Conservation (phyloP, 2,329 filamentous ascomycete species). For the Exophiala spinifera region DNA sequence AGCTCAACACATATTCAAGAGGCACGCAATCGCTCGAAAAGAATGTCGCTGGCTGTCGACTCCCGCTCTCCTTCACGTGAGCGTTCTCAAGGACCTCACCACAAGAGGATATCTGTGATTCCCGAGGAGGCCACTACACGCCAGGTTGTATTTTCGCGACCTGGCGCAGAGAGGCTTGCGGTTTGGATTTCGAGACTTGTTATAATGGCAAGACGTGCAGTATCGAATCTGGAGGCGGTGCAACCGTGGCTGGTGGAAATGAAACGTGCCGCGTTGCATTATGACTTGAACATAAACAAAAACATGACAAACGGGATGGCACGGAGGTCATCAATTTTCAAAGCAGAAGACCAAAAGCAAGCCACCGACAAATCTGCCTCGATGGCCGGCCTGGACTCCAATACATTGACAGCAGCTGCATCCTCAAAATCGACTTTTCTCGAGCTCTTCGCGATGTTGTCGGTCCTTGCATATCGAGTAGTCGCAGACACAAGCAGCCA, state of each 20-base stretch:
- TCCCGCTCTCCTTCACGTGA: constrained; percentile 14
- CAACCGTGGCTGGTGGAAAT: constrained; percentile 13
- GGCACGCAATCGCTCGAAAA: background rate
- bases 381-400: constrained; percentile 14
- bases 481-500: constrained; percentile 75
- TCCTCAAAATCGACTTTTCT: constrained; percentile 38
- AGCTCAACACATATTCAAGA: background rate
- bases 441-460: constrained; percentile 69
- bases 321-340: background rate
- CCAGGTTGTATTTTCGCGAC: constrained; percentile 5
- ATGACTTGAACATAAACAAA: background rate
- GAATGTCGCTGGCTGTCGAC: constrained; percentile 11
- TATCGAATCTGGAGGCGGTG: constrained; percentile 67
- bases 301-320: background rate
- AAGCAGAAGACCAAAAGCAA: background rate
- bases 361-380: background rate
- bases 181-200: constrained; percentile 80
- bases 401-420: constrained; percentile 63
- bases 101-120: constrained; percentile 11
- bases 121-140: constrained; percentile 6
- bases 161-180: constrained; percentile 76
- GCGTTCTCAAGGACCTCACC: constrained; percentile 13
- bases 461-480: constrained; percentile 62
- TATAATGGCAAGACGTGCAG: constrained; percentile 71
- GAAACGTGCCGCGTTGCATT: constrained; percentile 6